Evolutionary conservation across 1,284 basidiomycete genomes (phyloP).

Genomic region (Phellinidium pouzarii): DNA sequence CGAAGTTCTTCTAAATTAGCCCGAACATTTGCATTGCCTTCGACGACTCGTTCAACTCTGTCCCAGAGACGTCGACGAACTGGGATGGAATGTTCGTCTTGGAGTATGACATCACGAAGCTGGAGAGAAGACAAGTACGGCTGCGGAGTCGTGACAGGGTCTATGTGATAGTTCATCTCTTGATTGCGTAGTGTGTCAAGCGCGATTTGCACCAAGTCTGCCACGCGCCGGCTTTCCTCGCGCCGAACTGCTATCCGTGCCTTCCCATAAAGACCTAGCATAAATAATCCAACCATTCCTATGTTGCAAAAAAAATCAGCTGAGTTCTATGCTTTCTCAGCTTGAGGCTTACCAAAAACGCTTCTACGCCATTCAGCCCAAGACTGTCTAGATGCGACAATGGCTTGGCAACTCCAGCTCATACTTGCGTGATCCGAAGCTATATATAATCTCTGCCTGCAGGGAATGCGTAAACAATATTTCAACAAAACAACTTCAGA

Average conservation of each 20-base stretch:
- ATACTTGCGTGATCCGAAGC: slow-evolving; percentile 71
- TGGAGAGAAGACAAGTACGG: slow-evolving; percentile 86
- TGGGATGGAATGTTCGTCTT: slow-evolving; percentile 70
- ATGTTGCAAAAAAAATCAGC: slow-evolving; percentile 25
- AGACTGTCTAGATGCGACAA: slow-evolving; percentile 58
- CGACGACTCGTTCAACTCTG: slow-evolving; percentile 81
- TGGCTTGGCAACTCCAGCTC: slow-evolving; percentile 63
- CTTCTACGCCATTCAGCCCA: slow-evolving; percentile 68
- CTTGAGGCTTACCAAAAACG: slow-evolving; percentile 50
- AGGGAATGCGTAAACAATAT: neutral
- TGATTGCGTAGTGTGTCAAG: slow-evolving; percentile 81
- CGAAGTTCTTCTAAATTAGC: slow-evolving; percentile 82
- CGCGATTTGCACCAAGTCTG: slow-evolving; percentile 73
- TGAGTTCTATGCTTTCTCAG: slow-evolving; percentile 20
- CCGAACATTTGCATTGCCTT: slow-evolving; percentile 92
- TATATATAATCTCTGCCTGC: slow-evolving; percentile 61
- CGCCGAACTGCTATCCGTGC: slow-evolving; percentile 43
- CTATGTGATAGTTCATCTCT: slow-evolving; percentile 79
- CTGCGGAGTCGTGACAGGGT: slow-evolving; percentile 72
- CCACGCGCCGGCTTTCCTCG: slow-evolving; percentile 65
- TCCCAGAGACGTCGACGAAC: slow-evolving; percentile 76
- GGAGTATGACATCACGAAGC: slow-evolving; percentile 84
- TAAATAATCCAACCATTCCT: slow-evolving; percentile 28
- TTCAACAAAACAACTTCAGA: neutral
- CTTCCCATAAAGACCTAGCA: slow-evolving; percentile 34